A percentile compares a stretch with the other conserved stretches of the same genome.
Conservation (phyloP, 2,329 filamentous ascomycete species). For the Emericellopsis atlantica region DNA sequence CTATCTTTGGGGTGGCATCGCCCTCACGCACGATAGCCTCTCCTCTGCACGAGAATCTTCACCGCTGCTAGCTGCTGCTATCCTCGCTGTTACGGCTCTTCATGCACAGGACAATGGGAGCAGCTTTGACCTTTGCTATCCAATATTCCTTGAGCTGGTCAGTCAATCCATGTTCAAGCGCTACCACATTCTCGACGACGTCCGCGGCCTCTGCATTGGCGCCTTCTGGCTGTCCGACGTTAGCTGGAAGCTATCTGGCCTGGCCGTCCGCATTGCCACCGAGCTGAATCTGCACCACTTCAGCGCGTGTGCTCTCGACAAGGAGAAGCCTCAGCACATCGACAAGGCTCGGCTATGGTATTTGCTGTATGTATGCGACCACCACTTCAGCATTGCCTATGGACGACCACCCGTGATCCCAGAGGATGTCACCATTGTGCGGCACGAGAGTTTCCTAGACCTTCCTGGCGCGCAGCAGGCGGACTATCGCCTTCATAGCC, state of each 20-base stretch:
- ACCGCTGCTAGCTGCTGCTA: conserved; percentile 14
- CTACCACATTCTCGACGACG: conserved; percentile 39
- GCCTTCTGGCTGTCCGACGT: conserved; percentile 52
- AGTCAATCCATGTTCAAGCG: conserved; percentile 43
- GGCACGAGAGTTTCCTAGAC: conserved; percentile 40
- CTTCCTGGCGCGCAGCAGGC: conserved; percentile 27
- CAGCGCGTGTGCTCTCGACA: conserved; percentile 23
- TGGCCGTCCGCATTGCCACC: conserved; percentile 44
- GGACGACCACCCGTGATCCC: conserved; percentile 43
- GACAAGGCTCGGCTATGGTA: conserved; percentile 43
- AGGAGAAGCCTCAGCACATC: conserved; percentile 33
- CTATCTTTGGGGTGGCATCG: conserved; percentile 19
- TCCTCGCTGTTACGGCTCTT: conserved; percentile 18
- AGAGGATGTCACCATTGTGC: conserved; percentile 42
- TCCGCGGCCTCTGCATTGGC: conserved; percentile 48
- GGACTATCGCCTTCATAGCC: conserved; percentile 41
- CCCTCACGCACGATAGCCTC: conserved; percentile 14
- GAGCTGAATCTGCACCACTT: conserved; percentile 43
- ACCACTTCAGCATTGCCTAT: conserved; percentile 53
- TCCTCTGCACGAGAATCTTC: conserved; percentile 15
- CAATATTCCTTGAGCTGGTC: conserved; percentile 43
- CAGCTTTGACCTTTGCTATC: conserved; percentile 42
- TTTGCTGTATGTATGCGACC: conserved; percentile 51
- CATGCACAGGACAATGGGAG: conserved; percentile 21
- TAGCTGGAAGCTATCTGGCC: conserved; percentile 43